These are phyloP conservation scores for Ceratocystis cacaofunesta DNA, from an alignment of 2,329 filamentous ascomycete genomes.

Conservation along the genomic window DNA sequence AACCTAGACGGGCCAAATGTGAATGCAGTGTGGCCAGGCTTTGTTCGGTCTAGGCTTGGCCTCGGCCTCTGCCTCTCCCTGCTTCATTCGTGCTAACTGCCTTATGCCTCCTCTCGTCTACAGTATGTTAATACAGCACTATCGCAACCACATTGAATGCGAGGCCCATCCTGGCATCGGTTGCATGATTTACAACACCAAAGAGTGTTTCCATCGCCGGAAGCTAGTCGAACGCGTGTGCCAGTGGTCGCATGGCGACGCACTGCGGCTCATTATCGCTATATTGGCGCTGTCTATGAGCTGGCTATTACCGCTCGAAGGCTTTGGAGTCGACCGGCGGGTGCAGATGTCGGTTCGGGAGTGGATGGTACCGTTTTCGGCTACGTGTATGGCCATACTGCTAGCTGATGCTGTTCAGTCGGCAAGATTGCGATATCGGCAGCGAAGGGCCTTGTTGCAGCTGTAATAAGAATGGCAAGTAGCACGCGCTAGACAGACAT, in stretches of 20 bases:
- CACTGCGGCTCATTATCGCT: background rate
- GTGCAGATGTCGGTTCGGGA: background rate
- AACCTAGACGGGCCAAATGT: too few species aligned
- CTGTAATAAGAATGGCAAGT: background rate
- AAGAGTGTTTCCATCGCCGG: slow-evolving; percentile 31
- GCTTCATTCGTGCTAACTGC: background rate
- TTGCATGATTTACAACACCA: slow-evolving; percentile 39
- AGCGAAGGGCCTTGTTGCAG: background rate
- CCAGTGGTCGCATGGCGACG: background rate
- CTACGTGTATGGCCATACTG: background rate
- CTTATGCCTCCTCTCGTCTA: background rate
- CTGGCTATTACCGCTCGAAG: background rate
- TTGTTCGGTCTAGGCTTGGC: background rate
- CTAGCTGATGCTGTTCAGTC: background rate
- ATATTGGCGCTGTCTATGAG: background rate
- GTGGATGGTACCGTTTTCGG: slow-evolving; percentile 3
- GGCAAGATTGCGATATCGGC: background rate
- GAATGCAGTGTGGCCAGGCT: too few species aligned
- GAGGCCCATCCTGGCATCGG: slow-evolving; percentile 42
- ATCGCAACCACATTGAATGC: slow-evolving; percentile 46
- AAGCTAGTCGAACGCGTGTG: background rate
- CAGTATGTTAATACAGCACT: slow-evolving; percentile 42
- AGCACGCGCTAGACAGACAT: background rate
- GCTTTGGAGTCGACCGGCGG: background rate
- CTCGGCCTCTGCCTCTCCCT: background rate